These are phyloP conservation scores for Lyophyllum shimeji DNA, from an alignment of 768 basidiomycete genomes.

Conservation along the genomic window DNA sequence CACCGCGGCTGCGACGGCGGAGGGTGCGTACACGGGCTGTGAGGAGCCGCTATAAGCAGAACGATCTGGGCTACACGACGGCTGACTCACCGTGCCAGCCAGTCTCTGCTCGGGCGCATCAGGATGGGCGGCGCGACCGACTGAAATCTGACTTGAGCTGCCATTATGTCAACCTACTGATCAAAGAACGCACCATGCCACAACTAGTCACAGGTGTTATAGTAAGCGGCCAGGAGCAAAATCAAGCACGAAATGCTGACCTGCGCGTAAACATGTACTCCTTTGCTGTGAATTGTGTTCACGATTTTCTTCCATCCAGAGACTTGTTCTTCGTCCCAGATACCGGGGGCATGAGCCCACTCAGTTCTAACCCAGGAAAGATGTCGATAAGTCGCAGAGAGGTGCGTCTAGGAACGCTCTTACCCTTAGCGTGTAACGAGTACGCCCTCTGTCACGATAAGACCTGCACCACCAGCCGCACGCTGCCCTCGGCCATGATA, in stretches of 20 bases:
- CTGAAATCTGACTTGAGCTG: not conserved
- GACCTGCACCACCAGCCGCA: constrained; percentile 32
- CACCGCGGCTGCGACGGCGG: constrained; percentile 42
- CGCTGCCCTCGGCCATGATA: constrained; percentile 33
- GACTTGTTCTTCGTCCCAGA: constrained; percentile 45
- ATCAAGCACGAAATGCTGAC: constrained; percentile 11
- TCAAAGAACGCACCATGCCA: constrained; percentile 34
- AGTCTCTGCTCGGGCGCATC: constrained; percentile 31
- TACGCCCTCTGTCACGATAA: constrained; percentile 37
- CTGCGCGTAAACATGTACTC: constrained; percentile 45
- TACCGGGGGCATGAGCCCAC: constrained; percentile 44
- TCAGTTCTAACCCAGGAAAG: constrained; percentile 31
- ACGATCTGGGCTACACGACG: not conserved
- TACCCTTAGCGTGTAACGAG: constrained; percentile 44
- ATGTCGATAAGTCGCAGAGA: not conserved
- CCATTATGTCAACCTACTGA: not conserved
- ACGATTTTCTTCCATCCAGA: constrained; percentile 47
- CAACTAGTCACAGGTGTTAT: constrained; percentile 18
- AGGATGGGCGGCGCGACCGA: not conserved
- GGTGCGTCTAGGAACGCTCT: not conserved
- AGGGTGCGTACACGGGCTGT: constrained; percentile 45
- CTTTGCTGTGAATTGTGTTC: constrained; percentile 45
- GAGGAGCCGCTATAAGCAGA: constrained; percentile 13
- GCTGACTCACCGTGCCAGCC: constrained; percentile 28
- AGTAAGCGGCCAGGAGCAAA: not conserved